Evolutionary conservation across 2,329 filamentous ascomycete genomes (phyloP), one percentile per base, ranked within the genome.

Genomic region (Salinomyces thailandicus): DNA sequence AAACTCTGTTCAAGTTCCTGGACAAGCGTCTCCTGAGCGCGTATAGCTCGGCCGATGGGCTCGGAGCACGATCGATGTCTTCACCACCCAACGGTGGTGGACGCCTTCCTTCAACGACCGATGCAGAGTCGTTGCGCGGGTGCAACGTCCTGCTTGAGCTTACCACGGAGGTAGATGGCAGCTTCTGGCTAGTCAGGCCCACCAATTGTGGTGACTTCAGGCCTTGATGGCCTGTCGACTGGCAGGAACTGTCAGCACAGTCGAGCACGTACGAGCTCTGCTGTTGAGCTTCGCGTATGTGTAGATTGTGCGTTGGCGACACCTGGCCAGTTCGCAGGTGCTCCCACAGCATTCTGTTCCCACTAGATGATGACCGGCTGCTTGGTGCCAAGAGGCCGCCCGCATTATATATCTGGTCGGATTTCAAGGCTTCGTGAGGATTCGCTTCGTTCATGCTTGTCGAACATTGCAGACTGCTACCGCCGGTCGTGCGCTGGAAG

Each of bases 131-230:
- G n/a, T 30, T 20, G 19, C 20, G 7, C 9, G 29, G n/a, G 3
- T 18, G 11, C 11, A 16, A 26, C 36, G 39, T 19, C 42, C 42
- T 36, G 33, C 41, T 34, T 18, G 46, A 35, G 17, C 39, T 33
- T 37, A 38, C 45, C 49, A 47, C 49, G 47, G 49, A 53, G 46
- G 45, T 46, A 44, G 42, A 48, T 45, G 46, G 43, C 45, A 46
- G 39, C 36, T 20, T n/a, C 18, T 28, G 5, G 15, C 17, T 15
- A n/a, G 31, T 13, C 27, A 18, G 12, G 19, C 20, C 24, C n/a
- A 3, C 2, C 3, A 8, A 14, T 12, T 14, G 33, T n/a, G 13
- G 28, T 6, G 31, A 18, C 22, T 26, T 8, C 22, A 33, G 19
- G 20, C 20, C 22, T 33, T 19, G 9, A n/a, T 11, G 5, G 36